Conservation (phyloP, 2,329 filamentous ascomycete genomes). For the Fusarium sp. region DNA sequence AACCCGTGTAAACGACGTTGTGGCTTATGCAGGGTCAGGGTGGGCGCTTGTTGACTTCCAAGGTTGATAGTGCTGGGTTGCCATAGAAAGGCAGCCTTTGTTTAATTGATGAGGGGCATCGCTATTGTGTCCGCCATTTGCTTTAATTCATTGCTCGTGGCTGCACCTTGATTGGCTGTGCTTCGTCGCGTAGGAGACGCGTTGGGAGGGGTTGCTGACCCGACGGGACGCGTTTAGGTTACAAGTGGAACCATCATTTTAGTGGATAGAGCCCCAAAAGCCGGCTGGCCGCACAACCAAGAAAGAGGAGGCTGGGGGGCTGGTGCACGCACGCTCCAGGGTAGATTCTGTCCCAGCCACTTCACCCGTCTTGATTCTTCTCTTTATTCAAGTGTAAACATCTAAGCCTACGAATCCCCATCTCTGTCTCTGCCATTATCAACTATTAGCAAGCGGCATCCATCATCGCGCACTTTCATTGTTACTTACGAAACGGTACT, state of each 20-base stretch:
- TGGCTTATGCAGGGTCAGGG: conserved; percentile 32
- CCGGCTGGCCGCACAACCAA: conserved; percentile 30
- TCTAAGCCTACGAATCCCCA: conserved; percentile 45
- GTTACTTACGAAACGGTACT: conserved; percentile 14
- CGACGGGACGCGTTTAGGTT: conserved; percentile 39
- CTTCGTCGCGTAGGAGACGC: conserved; percentile 52
- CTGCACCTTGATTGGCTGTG: conserved; percentile 47
- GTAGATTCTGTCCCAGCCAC: conserved; percentile 51
- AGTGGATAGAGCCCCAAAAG: conserved; percentile 41
- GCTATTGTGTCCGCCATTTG: conserved; percentile 36
- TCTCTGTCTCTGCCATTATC: conserved; percentile 47
- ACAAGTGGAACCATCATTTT: conserved; percentile 25
- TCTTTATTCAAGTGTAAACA: conserved; percentile 45
- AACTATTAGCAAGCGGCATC: conserved; percentile 44
- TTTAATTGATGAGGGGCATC: conserved; percentile 45
- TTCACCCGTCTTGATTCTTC: conserved; percentile 43
- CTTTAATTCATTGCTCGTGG: conserved; percentile 21
- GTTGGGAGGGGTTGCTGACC: conserved; percentile 42
- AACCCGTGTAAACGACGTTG: conserved; percentile 16
- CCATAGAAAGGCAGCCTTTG: conserved; percentile 20
- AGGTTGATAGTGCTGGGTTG: conserved; percentile 29
- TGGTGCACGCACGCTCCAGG: conserved; percentile 46
- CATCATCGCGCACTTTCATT: conserved; percentile 39
- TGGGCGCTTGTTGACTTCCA: conserved; percentile 37
- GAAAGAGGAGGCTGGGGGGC: conserved; percentile 48